Conservation (phyloP, 305 asterid genomes). For the Solanum hybrid region DNA sequence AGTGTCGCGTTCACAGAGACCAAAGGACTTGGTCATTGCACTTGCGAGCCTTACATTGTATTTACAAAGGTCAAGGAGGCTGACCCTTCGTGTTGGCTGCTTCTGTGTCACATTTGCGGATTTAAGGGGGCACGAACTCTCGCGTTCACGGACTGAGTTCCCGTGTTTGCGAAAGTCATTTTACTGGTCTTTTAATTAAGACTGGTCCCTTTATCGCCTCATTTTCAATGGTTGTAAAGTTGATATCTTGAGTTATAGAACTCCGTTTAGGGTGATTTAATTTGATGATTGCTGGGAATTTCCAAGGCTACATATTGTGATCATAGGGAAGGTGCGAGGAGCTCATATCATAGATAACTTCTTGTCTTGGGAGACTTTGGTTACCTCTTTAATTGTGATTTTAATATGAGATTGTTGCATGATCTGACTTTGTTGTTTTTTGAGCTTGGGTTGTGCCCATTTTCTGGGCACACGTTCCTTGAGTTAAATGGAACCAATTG, state of each 20-base stretch:
- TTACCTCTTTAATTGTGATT: no score
- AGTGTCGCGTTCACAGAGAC: not conserved
- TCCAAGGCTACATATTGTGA: not conserved
- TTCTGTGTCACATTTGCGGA: not conserved
- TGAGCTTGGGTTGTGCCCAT: not conserved
- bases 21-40: not conserved
- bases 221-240: no score
- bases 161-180: not conserved
- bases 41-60: not conserved
- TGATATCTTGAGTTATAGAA: not conserved
- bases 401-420: no score
- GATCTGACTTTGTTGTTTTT: no score
- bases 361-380: not conserved
- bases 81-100: not conserved
- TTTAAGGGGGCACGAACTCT: not conserved
- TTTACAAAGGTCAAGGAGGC: not conserved
- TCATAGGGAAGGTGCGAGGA: not conserved
- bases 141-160: not conserved
- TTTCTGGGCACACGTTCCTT: not conserved
- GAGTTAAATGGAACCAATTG: not conserved
- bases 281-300: not conserved
- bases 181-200: not conserved
- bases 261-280: not conserved
- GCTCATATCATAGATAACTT: no score
- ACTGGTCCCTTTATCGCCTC: not conserved